Evolutionary conservation across 768 basidiomycete species (phyloP).

Genomic region (Lactarius sanguifluus): DNA sequence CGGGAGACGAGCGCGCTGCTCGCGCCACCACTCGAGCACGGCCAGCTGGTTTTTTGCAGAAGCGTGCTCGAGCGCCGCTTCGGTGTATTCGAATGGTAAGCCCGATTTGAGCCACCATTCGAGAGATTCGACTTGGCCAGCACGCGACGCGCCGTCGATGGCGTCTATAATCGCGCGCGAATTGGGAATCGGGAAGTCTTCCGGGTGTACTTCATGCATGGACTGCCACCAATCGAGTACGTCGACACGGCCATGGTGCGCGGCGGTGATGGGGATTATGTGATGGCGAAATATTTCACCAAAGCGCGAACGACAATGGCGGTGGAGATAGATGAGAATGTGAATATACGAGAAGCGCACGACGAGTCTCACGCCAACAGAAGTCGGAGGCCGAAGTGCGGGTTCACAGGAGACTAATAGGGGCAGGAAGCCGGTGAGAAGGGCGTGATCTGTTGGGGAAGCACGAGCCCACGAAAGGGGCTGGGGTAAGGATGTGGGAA

Average conservation of each 20-base stretch:
- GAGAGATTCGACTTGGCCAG: conserved; percentile 70
- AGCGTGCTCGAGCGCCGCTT: conserved; percentile 76
- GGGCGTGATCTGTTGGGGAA: conserved; percentile 64
- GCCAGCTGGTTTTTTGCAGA: conserved; percentile 74
- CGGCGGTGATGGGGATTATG: conserved; percentile 76
- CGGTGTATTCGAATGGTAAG: conserved; percentile 69
- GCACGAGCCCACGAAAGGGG: conserved; percentile 75
- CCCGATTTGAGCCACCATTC: conserved; percentile 81
- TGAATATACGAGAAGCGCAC: conserved; percentile 75
- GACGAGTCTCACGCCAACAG: conserved; percentile 61
- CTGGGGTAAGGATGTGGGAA: conserved; percentile 64
- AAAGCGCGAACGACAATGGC: conserved; percentile 64
- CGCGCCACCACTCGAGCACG: conserved; percentile 84
- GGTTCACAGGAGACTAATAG: conserved; percentile 62
- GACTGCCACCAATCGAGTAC: conserved; percentile 85
- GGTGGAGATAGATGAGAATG: conserved; percentile 72
- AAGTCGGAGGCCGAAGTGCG: conserved; percentile 58
- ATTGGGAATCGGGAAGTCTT: conserved; percentile 56
- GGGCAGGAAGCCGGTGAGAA: conserved; percentile 62
- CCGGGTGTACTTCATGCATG: conserved; percentile 57
- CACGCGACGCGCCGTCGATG: conserved; percentile 75
- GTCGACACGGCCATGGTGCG: conserved; percentile 65
- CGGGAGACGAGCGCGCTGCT: conserved; percentile 51
- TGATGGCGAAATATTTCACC: conserved; percentile 61
- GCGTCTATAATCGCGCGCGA: conserved; percentile 61